Base-by-base conservation (phyloP, 441 rosid species). In the Euphorbia corollata region DNA sequence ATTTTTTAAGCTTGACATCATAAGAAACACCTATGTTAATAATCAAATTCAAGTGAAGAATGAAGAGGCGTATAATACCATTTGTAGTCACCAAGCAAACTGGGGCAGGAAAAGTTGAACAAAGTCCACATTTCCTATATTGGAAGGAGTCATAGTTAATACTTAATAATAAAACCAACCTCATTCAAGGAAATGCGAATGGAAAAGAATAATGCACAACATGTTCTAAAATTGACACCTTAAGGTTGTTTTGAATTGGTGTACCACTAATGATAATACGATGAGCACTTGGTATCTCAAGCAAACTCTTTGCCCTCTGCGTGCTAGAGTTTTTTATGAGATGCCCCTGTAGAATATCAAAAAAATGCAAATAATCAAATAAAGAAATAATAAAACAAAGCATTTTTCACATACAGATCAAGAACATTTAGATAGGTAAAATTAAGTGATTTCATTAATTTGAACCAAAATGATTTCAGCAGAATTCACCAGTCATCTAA, bases 291-390 rank as follows among this genome's bases (percentile, higher is more conserved):
- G 93, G 89, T 82, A 94, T 89, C 81, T 83, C 96, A 57, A 89
- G 96, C 87, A 94, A 86, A 79, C 99, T 91, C 83, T 89, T 91
- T 22, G 99, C 97, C 82, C 99, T 89, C 71, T 91, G 97, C 27
- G 99, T 94, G 73, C 81, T 87, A 23, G 99, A 93, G 77, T 91
- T 94, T 82, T 94, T 94, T 38, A 94, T 91, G 67, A 94, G 90
- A 84, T 94, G 99, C 50, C 99, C 99, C 99, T 94, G 69, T 60
- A 72, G 55, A 64, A 58, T 39, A 38, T 63, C 43, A 30, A 24
- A 16, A 27, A 38, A 63, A 71, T 6, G 23, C 32, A 63, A 69
- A 38, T 30, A 64, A 75, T 59, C 57, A 36, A 50, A 59, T 53
- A 8, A 19, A 58, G 23, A 27, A 15, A 18, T 3, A 20, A 12